Conservation (phyloP, 139 green algal species). For the Haematococcus lacustris region DNA sequence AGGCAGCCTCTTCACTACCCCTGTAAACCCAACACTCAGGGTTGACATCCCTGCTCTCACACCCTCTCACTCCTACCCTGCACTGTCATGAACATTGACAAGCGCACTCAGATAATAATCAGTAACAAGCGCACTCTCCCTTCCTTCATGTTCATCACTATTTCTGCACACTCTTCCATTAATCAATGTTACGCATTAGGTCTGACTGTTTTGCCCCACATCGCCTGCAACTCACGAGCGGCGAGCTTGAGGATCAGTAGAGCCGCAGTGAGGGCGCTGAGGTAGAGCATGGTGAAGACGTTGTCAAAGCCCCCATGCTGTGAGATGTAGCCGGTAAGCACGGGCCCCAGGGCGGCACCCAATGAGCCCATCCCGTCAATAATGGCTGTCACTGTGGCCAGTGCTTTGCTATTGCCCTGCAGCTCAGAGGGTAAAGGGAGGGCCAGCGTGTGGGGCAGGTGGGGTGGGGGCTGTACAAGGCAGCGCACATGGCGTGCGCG, state of each 20-base stretch:
- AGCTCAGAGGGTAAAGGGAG: background rate
- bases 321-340: constrained; percentile 82
- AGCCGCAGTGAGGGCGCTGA: constrained; percentile 46
- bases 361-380: constrained; percentile 93
- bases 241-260: constrained; percentile 48
- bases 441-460: too few species aligned
- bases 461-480: too few species aligned
- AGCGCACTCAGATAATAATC: too few species aligned
- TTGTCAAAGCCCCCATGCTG: constrained; percentile 70
- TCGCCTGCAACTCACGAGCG: constrained; percentile 23
- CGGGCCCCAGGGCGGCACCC: constrained; percentile 85
- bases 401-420: constrained; percentile 75
- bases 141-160: too few species aligned
- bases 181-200: background rate
- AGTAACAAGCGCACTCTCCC: too few species aligned
- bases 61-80: too few species aligned
- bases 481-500: too few species aligned
- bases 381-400: constrained; percentile 94
- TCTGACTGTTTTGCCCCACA: background rate
- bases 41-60: too few species aligned
- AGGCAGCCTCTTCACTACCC: too few species aligned
- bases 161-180: too few species aligned
- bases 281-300: constrained; percentile 88
- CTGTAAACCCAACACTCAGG: too few species aligned
- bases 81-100: too few species aligned